Conservation (phyloP, 495 filamentous ascomycete genomes). For the Xanthoparmelia taractica region DNA sequence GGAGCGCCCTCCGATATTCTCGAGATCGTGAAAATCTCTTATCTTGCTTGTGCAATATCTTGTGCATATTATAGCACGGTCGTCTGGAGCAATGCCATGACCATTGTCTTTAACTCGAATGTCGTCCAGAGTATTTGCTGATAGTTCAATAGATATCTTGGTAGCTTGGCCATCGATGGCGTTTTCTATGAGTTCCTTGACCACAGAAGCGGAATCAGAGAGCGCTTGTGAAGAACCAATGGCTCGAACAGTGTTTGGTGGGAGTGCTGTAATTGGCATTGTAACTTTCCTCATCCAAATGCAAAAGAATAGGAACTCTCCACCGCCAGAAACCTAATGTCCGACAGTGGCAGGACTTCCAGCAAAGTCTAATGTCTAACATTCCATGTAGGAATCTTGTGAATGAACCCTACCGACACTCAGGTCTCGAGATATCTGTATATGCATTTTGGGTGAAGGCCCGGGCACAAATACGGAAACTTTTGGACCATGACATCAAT, state of each 20-base stretch:
- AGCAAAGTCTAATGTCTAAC: not conserved
- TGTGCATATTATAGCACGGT: slow-evolving; percentile 60
- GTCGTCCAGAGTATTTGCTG: slow-evolving; percentile 67
- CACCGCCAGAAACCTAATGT: not conserved
- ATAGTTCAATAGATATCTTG: slow-evolving; percentile 63
- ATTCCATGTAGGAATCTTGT: not conserved
- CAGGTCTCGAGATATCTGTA: not conserved
- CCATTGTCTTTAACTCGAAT: slow-evolving; percentile 91
- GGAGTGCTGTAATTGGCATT: slow-evolving; percentile 62
- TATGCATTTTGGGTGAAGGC: not conserved
- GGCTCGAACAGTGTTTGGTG: slow-evolving; percentile 52
- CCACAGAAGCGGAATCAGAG: slow-evolving; percentile 60
- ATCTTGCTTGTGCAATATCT: slow-evolving; percentile 84
- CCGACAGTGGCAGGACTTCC: not conserved
- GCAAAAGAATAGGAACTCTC: not conserved
- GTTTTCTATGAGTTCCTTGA: slow-evolving; percentile 93
- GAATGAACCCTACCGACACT: not conserved
- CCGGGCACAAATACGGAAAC: not conserved
- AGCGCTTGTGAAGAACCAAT: slow-evolving; percentile 70
- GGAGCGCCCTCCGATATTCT: slow-evolving; percentile 51
- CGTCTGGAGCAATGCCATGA: slow-evolving; percentile 63
- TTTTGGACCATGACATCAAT: not conserved
- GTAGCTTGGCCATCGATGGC: slow-evolving; percentile 75
- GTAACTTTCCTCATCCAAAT: not conserved
- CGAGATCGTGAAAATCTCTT: slow-evolving; percentile 61